Evolutionary conservation across 495 filamentous ascomycete species (phyloP).

Genomic region (Aspergillus egyptiacus): DNA sequence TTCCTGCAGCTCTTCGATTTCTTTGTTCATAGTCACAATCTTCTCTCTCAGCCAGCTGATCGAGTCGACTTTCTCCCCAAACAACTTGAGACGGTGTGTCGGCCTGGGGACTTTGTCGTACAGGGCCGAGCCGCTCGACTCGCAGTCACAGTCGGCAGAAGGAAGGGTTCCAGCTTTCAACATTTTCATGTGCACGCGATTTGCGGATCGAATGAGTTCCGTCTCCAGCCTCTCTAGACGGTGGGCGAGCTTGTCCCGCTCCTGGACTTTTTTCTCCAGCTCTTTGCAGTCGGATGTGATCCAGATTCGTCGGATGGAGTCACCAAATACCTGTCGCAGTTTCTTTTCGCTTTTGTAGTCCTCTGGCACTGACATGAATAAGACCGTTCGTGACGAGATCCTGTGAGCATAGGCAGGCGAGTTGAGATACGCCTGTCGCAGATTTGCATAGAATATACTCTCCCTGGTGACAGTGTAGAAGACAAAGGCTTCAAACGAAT

Average conservation of each 20-base stretch:
- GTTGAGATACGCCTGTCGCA: conserved; percentile 67
- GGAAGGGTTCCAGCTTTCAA: conserved; percentile 25
- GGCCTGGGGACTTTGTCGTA: conserved; percentile 46
- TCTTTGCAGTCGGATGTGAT: conserved; percentile 52
- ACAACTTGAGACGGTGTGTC: conserved; percentile 49
- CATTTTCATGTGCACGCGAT: conserved; percentile 44
- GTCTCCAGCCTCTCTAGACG: conserved; percentile 63
- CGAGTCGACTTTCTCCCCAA: conserved; percentile 70
- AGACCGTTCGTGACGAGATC: conserved; percentile 62
- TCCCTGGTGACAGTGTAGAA: conserved; percentile 62
- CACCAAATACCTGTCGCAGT: conserved; percentile 54
- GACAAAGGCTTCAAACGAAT: conserved; percentile 46
- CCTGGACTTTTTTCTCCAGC: conserved; percentile 50
- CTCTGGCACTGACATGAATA: conserved; percentile 63
- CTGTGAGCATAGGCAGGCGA: conserved; percentile 59
- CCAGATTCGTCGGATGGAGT: conserved; percentile 57
- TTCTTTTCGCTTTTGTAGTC: conserved; percentile 51
- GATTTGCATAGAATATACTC: conserved; percentile 60
- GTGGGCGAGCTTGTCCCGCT: conserved; percentile 53
- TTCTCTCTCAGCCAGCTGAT: conserved; percentile 77
- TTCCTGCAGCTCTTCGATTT: conserved; percentile 58
- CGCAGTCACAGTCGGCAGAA: conserved; percentile 32
- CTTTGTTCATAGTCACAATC: conserved; percentile 63
- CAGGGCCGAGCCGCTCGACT: conserved; percentile 41
- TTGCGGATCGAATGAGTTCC: conserved; percentile 55